Evolutionary conservation across 208 protist genomes (phyloP).

Genomic region (Blechomonas ayalai): DNA sequence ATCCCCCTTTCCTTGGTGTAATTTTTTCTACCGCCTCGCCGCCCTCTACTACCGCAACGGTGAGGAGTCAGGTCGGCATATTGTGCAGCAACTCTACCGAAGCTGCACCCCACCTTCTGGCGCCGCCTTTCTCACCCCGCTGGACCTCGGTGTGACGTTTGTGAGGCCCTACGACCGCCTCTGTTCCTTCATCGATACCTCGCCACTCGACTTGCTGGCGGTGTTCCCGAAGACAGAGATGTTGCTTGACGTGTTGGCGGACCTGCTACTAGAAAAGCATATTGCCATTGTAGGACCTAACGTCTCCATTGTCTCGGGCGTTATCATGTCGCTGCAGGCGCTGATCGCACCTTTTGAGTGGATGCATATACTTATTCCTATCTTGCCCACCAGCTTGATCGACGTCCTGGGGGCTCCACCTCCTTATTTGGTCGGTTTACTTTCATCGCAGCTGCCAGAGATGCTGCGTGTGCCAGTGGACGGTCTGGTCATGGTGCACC

Average conservation of each 20-base stretch:
- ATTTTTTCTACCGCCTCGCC: conserved; percentile 65
- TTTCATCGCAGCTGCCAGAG: conserved; percentile 57
- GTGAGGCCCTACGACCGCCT: conserved; percentile 65
- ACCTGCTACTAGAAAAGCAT: conserved; percentile 66
- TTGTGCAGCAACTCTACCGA: conserved; percentile 40
- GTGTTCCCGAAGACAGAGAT: conserved; percentile 56
- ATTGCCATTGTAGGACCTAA: conserved; percentile 76
- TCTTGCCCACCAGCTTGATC: conserved; percentile 50
- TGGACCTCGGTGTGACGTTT: conserved; percentile 34
- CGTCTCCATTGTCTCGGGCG: conserved; percentile 64
- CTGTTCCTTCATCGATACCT: conserved; percentile 78
- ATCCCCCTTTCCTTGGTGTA: conserved; percentile 75
- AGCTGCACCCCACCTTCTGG: conserved; percentile 58
- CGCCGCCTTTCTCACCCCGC: conserved; percentile 36
- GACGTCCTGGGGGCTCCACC: conserved; percentile 69
- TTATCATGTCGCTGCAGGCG: conserved; percentile 75
- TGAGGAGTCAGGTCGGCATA: conserved; percentile 14
- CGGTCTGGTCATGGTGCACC: conserved; percentile 40
- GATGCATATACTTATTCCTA: conserved; percentile 80
- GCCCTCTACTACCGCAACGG: conserved; percentile 50
- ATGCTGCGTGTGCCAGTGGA: conserved; percentile 34
- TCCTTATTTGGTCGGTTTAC: conserved; percentile 68
- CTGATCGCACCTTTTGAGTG: conserved; percentile 79
- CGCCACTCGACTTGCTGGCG: conserved; percentile 45
- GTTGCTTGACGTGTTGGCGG: conserved; percentile 61